Evolutionary conservation across 768 basidiomycete genomes (phyloP), one percentile per base, ranked within the genome.

Genomic region (Suillus americanus): DNA sequence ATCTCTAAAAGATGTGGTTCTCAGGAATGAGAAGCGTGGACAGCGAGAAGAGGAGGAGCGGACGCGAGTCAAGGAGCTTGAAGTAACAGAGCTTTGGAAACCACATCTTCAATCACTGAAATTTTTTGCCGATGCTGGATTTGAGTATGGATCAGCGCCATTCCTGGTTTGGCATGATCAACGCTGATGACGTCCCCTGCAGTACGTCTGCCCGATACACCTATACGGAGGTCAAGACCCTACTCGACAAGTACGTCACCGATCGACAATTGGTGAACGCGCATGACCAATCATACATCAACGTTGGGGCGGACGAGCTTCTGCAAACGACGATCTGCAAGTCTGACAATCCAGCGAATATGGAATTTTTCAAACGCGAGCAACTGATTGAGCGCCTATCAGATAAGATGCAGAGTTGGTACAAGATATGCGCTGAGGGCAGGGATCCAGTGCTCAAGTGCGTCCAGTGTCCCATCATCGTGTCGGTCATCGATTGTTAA

Each of bases 321-420:
- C 72, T 88, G 0, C 66, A 72, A 28, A 67, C 73, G 0, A 80
- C 80, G 50, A 59, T 84, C 10, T 72, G 73, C 28, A 82, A 82
- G 66, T 65, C 70, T 18, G 73, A 73, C n/a, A 54, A 64, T 1
- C 68, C 66, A 1, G 71, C 69, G 53, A 75, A 60, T 63, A 71
- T 72, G 43, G 84, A 89, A 61, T 90, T 88, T 68, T 73, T 90
- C 76, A 89, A 85, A 67, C 83, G 90, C 35, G 89, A 91, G 6
- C 89, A 92, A 37, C 69, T 89, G 13, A 73, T 81, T 6, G 82
- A 80, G 66, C 80, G 78, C 30, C 72, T 95, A 20, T 67, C 84
- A 18, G 78, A 83, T 3, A 83, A 82, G 64, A 94, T 95, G 93
- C 92, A 94, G 72, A 73, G 73, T 30, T 95, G 91, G 91, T 82